phyloP scores from a whole-genome alignment of 768 basidiomycete species.

The Auricularia heimuer region DNA sequence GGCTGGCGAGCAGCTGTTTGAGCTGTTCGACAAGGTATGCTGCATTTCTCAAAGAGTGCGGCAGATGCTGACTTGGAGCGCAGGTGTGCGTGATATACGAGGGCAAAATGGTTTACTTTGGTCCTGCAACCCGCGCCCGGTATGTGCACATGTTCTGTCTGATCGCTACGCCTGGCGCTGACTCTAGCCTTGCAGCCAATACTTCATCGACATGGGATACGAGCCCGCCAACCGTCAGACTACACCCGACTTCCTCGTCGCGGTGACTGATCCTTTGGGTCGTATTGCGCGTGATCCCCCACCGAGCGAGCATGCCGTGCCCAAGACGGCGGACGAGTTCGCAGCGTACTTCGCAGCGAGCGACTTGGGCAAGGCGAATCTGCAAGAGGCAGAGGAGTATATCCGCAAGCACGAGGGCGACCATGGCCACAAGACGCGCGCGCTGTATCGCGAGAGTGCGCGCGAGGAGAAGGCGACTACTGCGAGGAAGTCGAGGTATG shows the following conservation, averaged over 20 bases:
- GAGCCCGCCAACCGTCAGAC: conserved; percentile 70
- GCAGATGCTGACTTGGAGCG: too few relatives aligned
- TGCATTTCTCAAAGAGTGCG: too few relatives aligned
- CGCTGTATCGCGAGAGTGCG: conserved; percentile 27
- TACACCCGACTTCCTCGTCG: conserved; percentile 75
- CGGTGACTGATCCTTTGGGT: conserved; percentile 44
- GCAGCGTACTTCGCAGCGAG: conserved; percentile 28
- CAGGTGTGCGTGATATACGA: conserved; percentile 54
- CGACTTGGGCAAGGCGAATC: conserved; percentile 23
- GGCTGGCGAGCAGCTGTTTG: conserved; percentile 58
- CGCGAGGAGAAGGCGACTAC: conserved; percentile 40
- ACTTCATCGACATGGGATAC: conserved; percentile 70
- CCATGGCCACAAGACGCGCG: conserved; percentile 20
- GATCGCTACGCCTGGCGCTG: not conserved
- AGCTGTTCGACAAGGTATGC: conserved; percentile 68
- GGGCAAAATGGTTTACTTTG: conserved; percentile 66
- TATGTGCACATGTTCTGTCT: not conserved
- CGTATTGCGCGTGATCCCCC: conserved; percentile 34
- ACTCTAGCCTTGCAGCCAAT: conserved; percentile 23
- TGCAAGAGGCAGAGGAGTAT: conserved; percentile 29
- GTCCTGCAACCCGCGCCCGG: conserved; percentile 51
- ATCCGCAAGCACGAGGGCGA: not conserved
- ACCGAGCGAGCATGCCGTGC: conserved; percentile 31
- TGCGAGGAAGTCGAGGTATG: conserved; percentile 26
- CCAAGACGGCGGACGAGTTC: conserved; percentile 50